A percentile compares a stretch with the other conserved stretches of the same genome.
Evolutionary conservation across 495 filamentous ascomycete genomes (phyloP).

Genomic region (Tuber indicum): DNA sequence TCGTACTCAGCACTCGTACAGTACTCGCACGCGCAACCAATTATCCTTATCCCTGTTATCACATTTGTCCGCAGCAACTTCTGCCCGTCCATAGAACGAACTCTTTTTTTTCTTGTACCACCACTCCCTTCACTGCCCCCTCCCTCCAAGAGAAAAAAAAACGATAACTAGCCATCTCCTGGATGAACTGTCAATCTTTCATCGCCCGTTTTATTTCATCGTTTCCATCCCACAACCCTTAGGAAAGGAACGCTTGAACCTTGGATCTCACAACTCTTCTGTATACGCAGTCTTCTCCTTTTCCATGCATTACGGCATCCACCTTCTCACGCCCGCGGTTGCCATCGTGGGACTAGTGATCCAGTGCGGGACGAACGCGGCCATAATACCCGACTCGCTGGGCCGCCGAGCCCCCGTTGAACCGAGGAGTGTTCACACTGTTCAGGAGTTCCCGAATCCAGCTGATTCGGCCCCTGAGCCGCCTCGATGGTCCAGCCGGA

Average conservation of each 20-base stretch:
- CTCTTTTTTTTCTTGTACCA: not conserved
- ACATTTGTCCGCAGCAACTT: not conserved
- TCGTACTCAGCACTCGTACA: not conserved
- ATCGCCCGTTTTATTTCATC: not conserved
- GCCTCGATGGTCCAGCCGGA: constrained; percentile 45
- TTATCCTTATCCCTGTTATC: not conserved
- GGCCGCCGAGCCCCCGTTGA: constrained; percentile 23
- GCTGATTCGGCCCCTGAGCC: not conserved
- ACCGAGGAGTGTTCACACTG: constrained; percentile 6
- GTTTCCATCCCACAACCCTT: not conserved
- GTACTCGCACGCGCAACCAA: not conserved
- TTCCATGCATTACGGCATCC: constrained; percentile 31
- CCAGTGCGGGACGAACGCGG: constrained; percentile 23
- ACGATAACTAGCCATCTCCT: not conserved
- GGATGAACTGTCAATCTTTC: not conserved
- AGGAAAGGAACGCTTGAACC: not conserved
- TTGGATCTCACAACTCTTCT: constrained; percentile 11
- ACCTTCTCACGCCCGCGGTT: constrained; percentile 17
- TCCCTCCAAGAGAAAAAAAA: not conserved
- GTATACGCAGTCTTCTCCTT: constrained; percentile 19
- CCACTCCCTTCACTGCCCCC: not conserved
- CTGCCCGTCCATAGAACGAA: not conserved
- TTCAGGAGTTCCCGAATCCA: not conserved
- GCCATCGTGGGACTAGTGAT: constrained; percentile 19
- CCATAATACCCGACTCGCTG: constrained; percentile 34